phyloP scores from a whole-genome alignment of 148 eudicot species.

The Agrostemma githago region DNA sequence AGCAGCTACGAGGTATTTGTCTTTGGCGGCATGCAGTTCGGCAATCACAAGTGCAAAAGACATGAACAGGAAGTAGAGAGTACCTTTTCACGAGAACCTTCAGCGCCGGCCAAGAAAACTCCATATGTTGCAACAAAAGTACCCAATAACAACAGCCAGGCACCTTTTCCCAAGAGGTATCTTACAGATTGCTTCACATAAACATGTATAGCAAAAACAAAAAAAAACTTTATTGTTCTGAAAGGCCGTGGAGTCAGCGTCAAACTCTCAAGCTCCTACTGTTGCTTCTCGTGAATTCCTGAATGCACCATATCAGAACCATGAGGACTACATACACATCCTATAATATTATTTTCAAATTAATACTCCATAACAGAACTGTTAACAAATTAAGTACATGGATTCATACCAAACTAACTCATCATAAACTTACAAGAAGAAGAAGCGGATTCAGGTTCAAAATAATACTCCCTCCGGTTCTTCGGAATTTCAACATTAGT shows the following conservation, averaged over 20 bases:
- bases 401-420: no score
- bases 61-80: neutral
- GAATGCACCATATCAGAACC: slow-evolving; percentile 27
- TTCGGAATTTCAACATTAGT: no score
- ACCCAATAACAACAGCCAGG: slow-evolving; percentile 55
- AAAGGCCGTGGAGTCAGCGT: slow-evolving; percentile 65
- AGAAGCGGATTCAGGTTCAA: no score
- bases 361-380: no score
- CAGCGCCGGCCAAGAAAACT: slow-evolving; percentile 43
- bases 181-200: slow-evolving; percentile 47
- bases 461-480: no score
- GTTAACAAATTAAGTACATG: no score
- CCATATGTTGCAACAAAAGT: slow-evolving; percentile 36
- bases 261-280: slow-evolving; percentile 67
- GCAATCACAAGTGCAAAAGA: slow-evolving; percentile 28
- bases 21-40: slow-evolving; percentile 71
- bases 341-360: no score
- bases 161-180: slow-evolving; percentile 64
- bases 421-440: no score
- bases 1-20: slow-evolving; percentile 69
- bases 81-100: slow-evolving; percentile 93
- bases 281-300: slow-evolving; percentile 68
- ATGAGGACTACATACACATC: neutral
- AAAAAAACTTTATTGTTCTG: slow-evolving; percentile 60
- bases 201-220: slow-evolving; percentile 54